Conservation (phyloP, 2,329 filamentous ascomycete species). For the Blastomyces emzantsi region DNA sequence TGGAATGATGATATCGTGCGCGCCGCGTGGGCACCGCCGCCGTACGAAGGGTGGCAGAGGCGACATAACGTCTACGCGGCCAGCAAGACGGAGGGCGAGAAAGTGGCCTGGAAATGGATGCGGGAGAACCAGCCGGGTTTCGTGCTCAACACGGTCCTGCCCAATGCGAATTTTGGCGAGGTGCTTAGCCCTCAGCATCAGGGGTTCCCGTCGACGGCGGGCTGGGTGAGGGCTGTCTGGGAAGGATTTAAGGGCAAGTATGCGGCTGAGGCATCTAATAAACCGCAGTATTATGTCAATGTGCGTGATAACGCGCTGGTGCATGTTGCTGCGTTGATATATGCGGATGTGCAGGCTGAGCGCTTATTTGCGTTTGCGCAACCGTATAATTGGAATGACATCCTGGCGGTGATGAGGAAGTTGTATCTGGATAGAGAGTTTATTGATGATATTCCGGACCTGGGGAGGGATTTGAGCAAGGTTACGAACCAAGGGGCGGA, state of each 20-base stretch:
- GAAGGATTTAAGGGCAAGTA: slow-evolving; percentile 18
- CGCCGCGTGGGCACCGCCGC: slow-evolving; percentile 27
- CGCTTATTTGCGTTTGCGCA: slow-evolving; percentile 48
- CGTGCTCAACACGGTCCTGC: slow-evolving; percentile 34
- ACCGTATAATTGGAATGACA: slow-evolving; percentile 40
- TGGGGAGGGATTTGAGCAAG: slow-evolving; percentile 20
- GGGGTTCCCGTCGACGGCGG: slow-evolving; percentile 11
- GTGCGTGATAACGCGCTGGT: slow-evolving; percentile 44
- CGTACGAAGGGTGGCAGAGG: slow-evolving; percentile 21
- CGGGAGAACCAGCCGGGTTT: slow-evolving; percentile 38
- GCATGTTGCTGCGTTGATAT: slow-evolving; percentile 45
- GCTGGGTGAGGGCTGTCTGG: slow-evolving; percentile 17
- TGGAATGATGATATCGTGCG: slow-evolving; percentile 33
- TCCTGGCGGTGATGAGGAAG: slow-evolving; percentile 31
- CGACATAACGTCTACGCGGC: slow-evolving; percentile 35
- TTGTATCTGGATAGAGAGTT: slow-evolving; percentile 35
- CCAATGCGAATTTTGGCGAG: slow-evolving; percentile 29
- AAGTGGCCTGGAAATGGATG: slow-evolving; percentile 40
- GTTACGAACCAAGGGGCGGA: slow-evolving; percentile 22
- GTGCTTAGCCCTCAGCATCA: slow-evolving; percentile 30
- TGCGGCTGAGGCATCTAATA: background rate
- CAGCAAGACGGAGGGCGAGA: slow-evolving; percentile 41
- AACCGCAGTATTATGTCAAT: slow-evolving; percentile 39
- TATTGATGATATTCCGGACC: slow-evolving; percentile 19
- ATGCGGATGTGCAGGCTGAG: slow-evolving; percentile 39